phyloP scores from a whole-genome alignment of 495 filamentous ascomycete species.

The Penicillium antarcticum region DNA sequence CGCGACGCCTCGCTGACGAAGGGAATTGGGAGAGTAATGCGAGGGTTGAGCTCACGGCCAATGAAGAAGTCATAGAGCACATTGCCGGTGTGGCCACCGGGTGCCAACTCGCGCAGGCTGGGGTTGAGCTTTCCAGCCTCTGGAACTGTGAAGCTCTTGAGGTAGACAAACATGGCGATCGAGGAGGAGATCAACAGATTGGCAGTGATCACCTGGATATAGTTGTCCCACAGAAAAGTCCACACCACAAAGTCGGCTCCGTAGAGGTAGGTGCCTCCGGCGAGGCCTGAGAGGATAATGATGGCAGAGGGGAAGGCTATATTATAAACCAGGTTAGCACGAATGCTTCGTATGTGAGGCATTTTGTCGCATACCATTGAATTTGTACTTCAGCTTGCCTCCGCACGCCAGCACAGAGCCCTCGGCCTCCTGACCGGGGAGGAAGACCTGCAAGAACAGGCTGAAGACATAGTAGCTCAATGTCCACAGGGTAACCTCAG shows the following conservation, averaged over 20 bases:
- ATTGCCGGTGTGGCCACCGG: conserved; percentile 80
- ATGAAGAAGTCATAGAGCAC: conserved; percentile 95
- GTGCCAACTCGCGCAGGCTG: conserved; percentile 71
- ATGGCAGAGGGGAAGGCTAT: conserved; percentile 75
- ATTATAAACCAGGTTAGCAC: conserved; percentile 10
- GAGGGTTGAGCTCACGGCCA: conserved; percentile 93
- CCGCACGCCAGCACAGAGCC: conserved; percentile 70
- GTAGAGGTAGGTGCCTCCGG: conserved; percentile 69
- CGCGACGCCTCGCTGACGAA: conserved; percentile 49
- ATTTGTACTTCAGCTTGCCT: conserved; percentile 77
- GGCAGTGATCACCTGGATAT: conserved; percentile 76
- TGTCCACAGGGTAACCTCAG: conserved; percentile 58
- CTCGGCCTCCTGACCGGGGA: conserved; percentile 71
- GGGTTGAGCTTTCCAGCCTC: conserved; percentile 54
- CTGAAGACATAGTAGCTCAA: conserved; percentile 79
- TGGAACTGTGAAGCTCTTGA: conserved; percentile 76
- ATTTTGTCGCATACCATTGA: conserved; percentile 66
- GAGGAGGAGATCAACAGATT: conserved; percentile 71
- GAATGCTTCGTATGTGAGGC: neutral
- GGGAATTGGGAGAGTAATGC: conserved; percentile 71
- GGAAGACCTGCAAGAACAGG: conserved; percentile 67
- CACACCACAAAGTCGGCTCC: conserved; percentile 83
- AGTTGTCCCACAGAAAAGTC: conserved; percentile 92
- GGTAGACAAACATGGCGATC: conserved; percentile 73
- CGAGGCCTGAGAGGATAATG: conserved; percentile 61